Conservation (phyloP, 2,329 filamentous ascomycete genomes). For the Annulohypoxylon truncatum region DNA sequence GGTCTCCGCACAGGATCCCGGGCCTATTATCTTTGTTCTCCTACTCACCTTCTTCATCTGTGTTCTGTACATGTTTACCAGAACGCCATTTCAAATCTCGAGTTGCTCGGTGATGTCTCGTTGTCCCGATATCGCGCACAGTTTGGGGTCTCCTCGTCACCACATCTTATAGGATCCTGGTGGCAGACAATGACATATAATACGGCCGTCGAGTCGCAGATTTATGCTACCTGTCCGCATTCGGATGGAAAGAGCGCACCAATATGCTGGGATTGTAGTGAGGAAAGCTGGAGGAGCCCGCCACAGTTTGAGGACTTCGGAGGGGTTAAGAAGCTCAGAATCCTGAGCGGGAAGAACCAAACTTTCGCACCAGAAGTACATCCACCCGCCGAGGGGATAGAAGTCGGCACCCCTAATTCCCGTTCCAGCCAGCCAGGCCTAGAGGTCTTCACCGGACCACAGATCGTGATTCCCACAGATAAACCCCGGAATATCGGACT, state of each 20-base stretch:
- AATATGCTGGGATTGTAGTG: conserved; percentile 28
- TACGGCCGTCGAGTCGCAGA: conserved; percentile 2
- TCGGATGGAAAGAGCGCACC: conserved; percentile 18
- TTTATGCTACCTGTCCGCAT: conserved; percentile 12
- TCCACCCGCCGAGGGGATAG: conserved; percentile 41
- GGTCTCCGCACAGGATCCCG: neutral
- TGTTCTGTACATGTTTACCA: neutral
- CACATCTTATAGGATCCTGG: neutral
- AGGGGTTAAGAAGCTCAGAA: conserved; percentile 18
- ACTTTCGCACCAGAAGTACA: conserved; percentile 38
- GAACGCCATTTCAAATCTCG: neutral
- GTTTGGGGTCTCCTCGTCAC: neutral
- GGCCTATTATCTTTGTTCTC: neutral
- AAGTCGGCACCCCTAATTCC: conserved; percentile 30
- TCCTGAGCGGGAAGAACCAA: conserved; percentile 12
- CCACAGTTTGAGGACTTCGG: neutral
- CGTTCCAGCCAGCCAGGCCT: conserved; percentile 37
- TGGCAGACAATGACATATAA: conserved; percentile 14
- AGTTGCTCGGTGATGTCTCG: conserved; percentile 1
- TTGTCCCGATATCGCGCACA: conserved; percentile 3
- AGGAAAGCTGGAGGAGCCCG: conserved; percentile 11
- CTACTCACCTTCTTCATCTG: neutral
- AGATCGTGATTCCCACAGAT: conserved; percentile 33
- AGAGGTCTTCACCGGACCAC: conserved; percentile 39
- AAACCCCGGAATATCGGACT: conserved; percentile 16